Base-by-base conservation (phyloP, 2,329 filamentous ascomycete species). In the Emergomyces africanus region DNA sequence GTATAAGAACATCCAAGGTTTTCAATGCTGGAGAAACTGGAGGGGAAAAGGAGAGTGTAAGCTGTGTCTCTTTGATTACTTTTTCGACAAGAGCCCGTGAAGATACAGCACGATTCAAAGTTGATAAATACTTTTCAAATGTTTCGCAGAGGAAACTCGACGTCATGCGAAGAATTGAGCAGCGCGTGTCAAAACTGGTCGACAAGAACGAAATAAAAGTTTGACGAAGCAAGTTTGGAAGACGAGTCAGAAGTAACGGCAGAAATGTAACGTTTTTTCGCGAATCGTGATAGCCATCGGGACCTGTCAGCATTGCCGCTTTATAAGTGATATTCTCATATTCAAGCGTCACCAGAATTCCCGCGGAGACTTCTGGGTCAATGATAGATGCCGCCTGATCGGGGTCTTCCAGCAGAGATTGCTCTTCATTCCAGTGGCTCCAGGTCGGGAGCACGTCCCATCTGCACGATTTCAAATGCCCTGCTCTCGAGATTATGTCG, bases 271-370 rank as follows among this genome's bases (percentile, higher is more conserved):
- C 78, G 1, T 69, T 63, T 4, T 70, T 67, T 23, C 56, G 41
- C 12, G 46, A 25, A 25, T 39, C 25, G 41, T 55, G 58, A 28
- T 61, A 64, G 15, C 57, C 55, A 60, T 60, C 60, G 35, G 66
- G 62, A 2, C 71, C 67, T 18, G 74, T 69, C 5, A 81, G 72
- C 5, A 81, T 69, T 18, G 78, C 74, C 2, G 78, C 78, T 64
- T 75, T 77, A 70, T 81, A 79, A 18, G 68, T 70, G 57, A 73
- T 72, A 51, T 74, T 75, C 61, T 80, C 77, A 61, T 80, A 81
- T 50, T 58, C 56, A 63, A 60, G 6, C 70, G 66, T 30, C 74
- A 82, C 69, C 20, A 77, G 64, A 9, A 82, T 72, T 3, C 80
- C 80, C 1, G 74, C 70, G 18, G 70, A 69, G 10, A 70, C 68